These are phyloP conservation scores for Volvox reticuliferus DNA, from an alignment of 139 green algal species.

Conservation along the genomic window DNA sequence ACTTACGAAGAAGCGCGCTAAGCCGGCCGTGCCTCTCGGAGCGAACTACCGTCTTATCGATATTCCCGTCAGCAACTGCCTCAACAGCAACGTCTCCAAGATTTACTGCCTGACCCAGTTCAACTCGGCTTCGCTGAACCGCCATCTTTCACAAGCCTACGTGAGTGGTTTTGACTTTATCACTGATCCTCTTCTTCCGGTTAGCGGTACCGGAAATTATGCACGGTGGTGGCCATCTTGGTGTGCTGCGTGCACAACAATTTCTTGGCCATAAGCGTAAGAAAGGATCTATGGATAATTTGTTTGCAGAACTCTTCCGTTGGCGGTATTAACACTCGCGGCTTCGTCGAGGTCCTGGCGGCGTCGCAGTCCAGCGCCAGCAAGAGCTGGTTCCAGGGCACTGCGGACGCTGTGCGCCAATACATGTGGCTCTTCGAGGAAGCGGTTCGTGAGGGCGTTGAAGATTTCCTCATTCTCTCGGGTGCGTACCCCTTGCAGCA, in stretches of 20 bases:
- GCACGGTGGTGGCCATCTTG: too few species aligned
- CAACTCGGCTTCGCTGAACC: conserved; percentile 99
- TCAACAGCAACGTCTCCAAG: conserved; percentile 99
- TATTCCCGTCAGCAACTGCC: conserved; percentile 99
- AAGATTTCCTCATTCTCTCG: conserved; percentile 99
- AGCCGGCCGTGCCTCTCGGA: conserved; percentile 98
- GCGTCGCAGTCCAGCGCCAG: conserved; percentile 92
- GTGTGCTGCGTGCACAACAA: too few species aligned
- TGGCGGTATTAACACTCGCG: conserved; percentile 83
- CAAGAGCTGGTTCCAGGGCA: conserved; percentile 99
- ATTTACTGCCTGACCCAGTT: conserved; percentile 99
- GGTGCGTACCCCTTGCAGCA: conserved; percentile 61
- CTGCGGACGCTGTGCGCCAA: conserved; percentile 98
- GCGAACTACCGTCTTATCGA: conserved; percentile 99
- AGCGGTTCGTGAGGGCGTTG: conserved; percentile 85
- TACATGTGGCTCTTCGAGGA: conserved; percentile 99
- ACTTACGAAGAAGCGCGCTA: conserved; percentile 98
- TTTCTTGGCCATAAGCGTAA: too few species aligned
- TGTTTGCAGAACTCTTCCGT: conserved; percentile 89
- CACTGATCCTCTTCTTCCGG: not conserved
- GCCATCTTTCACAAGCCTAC: conserved; percentile 97
- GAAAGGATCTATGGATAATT: too few species aligned
- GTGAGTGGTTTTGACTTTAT: conserved; percentile 74
- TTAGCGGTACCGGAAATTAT: too few species aligned
- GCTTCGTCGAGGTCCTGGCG: conserved; percentile 99